These are phyloP conservation scores for Syzygium malaccense DNA, from an alignment of 441 rosid genomes.

Conservation along the genomic window DNA sequence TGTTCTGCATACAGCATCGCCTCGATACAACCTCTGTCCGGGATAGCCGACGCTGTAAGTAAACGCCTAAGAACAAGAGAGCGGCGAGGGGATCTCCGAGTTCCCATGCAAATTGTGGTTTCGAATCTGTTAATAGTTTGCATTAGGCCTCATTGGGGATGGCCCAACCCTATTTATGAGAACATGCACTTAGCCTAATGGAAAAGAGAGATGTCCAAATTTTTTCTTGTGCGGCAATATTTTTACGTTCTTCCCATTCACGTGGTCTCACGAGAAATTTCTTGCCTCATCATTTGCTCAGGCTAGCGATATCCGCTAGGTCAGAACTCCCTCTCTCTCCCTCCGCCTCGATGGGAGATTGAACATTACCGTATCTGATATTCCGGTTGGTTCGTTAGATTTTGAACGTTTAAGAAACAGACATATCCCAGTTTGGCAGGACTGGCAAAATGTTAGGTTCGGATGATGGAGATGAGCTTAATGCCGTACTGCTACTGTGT, in stretches of 20 bases:
- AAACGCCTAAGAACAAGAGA: not conserved
- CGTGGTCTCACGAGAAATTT: not conserved
- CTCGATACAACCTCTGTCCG: not conserved
- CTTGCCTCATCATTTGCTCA: not conserved
- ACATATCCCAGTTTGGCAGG: not conserved
- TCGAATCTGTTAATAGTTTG: not conserved
- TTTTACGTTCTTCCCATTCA: not conserved
- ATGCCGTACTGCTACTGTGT: not conserved
- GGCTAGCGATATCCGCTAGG: not conserved
- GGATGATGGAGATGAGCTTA: not conserved
- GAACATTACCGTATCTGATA: not conserved
- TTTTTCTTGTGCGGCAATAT: not conserved
- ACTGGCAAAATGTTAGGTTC: not conserved
- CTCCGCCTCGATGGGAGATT: not conserved
- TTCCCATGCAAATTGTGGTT: not conserved
- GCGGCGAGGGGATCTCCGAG: not conserved
- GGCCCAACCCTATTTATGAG: not conserved
- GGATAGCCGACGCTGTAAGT: not conserved
- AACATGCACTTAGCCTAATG: not conserved
- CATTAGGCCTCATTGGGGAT: not conserved
- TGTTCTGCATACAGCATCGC: not conserved
- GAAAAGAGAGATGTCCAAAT: not conserved
- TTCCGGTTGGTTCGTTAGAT: not conserved
- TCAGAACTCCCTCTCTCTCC: not conserved
- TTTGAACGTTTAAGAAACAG: not conserved